Evolutionary conservation across 139 green algal genomes (phyloP).

Genomic region (Chlamydomonas schloesseri): DNA sequence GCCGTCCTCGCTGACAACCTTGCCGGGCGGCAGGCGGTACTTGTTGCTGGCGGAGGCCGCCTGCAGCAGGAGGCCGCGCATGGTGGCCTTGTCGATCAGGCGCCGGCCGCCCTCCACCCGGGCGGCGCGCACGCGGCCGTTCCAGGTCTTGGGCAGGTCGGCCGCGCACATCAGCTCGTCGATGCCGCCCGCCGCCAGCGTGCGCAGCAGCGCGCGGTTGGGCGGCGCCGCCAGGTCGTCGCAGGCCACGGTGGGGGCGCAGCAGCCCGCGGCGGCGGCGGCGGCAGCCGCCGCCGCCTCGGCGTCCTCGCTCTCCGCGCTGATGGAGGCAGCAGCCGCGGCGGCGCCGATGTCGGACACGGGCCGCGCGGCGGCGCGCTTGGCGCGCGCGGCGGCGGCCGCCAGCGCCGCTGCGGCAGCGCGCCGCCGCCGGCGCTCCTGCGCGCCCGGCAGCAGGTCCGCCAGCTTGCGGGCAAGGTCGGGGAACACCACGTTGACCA

Average conservation of each 20-base stretch:
- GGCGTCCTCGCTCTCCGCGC: neutral
- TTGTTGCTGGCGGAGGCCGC: neutral
- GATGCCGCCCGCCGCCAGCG: conserved; percentile 11
- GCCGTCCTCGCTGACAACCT: neutral
- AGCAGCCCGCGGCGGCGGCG: neutral
- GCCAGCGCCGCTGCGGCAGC: too few relatives aligned
- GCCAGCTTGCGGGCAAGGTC: neutral
- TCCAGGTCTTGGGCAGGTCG: conserved; percentile 15
- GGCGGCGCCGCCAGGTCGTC: neutral
- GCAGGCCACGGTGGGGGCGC: neutral
- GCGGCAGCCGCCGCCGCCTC: neutral
- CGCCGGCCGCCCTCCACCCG: neutral
- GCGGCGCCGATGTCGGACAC: neutral
- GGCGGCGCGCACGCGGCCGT: conserved; percentile 18
- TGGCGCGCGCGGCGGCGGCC: neutral
- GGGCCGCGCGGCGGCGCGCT: neutral
- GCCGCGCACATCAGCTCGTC: conserved; percentile 2
- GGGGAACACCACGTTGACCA: conserved; percentile 18
- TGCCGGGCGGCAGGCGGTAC: neutral
- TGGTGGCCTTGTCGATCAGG: conserved; percentile 22
- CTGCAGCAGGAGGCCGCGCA: conserved; percentile 6
- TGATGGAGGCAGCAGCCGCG: too few relatives aligned
- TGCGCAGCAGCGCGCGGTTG: conserved; percentile 16
- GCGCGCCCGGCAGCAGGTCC: neutral
- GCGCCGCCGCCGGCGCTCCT: neutral